Evolutionary conservation across 495 filamentous ascomycete species (phyloP).

Genomic region (Evernia prunastri): DNA sequence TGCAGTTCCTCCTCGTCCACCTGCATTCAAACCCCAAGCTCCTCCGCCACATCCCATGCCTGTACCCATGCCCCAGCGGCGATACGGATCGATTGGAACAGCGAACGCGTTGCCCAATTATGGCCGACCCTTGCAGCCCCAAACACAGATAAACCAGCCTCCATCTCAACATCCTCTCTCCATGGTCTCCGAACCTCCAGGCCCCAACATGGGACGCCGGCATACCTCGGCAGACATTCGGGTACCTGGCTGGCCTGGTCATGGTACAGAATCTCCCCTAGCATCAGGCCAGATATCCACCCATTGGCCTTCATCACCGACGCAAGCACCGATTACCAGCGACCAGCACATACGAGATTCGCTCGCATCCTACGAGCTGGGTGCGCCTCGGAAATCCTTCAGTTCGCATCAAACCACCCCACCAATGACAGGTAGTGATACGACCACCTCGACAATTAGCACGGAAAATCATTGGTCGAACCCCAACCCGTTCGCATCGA

Average conservation of each 20-base stretch:
- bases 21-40: conserved; percentile 66
- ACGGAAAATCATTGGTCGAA: conserved; percentile 55
- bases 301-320: conserved; percentile 85
- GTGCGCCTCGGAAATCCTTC: conserved; percentile 49
- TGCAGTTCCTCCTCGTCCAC: conserved; percentile 43
- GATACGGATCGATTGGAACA: conserved; percentile 62
- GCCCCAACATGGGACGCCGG: conserved; percentile 65
- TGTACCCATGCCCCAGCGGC: conserved; percentile 20
- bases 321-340: conserved; percentile 54
- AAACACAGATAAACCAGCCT: conserved; percentile 48
- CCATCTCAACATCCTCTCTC: conserved; percentile 66
- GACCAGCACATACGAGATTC: conserved; percentile 79
- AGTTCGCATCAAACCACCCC: conserved; percentile 69
- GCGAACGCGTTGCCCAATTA: conserved; percentile 65
- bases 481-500: conserved; percentile 24
- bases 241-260: conserved; percentile 73
- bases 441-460: conserved; percentile 39
- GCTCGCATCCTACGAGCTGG: conserved; percentile 75
- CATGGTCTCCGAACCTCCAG: conserved; percentile 62
- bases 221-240: conserved; percentile 97
- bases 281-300: conserved; percentile 60
- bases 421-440: conserved; percentile 47
- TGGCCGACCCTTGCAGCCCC: conserved; percentile 57
- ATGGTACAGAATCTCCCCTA: conserved; percentile 55
- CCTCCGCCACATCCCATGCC: conserved; percentile 48